These are phyloP conservation scores for Emmonsiellopsis sp. DNA, from an alignment of 2,329 filamentous ascomycete genomes.

Conservation along the genomic window DNA sequence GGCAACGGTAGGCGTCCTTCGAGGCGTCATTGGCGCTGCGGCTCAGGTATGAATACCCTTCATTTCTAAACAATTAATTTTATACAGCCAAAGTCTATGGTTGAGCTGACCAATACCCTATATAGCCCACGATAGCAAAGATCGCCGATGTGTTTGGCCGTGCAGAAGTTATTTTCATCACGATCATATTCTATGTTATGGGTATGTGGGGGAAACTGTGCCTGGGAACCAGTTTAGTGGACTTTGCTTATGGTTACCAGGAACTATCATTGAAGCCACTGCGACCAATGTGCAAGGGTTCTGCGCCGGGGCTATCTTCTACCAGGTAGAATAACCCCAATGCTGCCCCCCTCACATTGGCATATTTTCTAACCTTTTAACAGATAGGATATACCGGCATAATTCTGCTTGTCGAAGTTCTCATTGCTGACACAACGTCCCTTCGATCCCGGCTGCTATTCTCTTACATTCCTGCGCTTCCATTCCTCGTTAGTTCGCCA, in stretches of 20 bases:
- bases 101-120: background rate
- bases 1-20: constrained; percentile 49
- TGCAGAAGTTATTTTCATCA: constrained; percentile 47
- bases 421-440: constrained; percentile 56
- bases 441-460: constrained; percentile 54
- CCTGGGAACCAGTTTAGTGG: background rate
- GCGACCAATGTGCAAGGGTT: constrained; percentile 43
- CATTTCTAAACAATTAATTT: background rate
- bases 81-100: background rate
- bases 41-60: constrained; percentile 30
- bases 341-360: background rate
- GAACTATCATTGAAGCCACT: constrained; percentile 48
- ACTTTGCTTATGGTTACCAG: constrained; percentile 15
- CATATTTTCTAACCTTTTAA: background rate
- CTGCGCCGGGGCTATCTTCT: constrained; percentile 49
- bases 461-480: constrained; percentile 52
- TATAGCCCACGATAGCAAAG: constrained; percentile 49
- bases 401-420: constrained; percentile 53
- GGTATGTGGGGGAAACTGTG: constrained; percentile 18
- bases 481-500: constrained; percentile 39
- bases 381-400: constrained; percentile 54
- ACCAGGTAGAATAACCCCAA: constrained; percentile 32
- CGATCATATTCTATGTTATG: constrained; percentile 47
- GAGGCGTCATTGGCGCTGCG: constrained; percentile 51
- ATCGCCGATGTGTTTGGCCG: constrained; percentile 56